Percentiles rank a stretch among this genome's conserved stretches.
Conservation (phyloP, 352 stramenopile genomes). For the Phytopythium montanum region DNA sequence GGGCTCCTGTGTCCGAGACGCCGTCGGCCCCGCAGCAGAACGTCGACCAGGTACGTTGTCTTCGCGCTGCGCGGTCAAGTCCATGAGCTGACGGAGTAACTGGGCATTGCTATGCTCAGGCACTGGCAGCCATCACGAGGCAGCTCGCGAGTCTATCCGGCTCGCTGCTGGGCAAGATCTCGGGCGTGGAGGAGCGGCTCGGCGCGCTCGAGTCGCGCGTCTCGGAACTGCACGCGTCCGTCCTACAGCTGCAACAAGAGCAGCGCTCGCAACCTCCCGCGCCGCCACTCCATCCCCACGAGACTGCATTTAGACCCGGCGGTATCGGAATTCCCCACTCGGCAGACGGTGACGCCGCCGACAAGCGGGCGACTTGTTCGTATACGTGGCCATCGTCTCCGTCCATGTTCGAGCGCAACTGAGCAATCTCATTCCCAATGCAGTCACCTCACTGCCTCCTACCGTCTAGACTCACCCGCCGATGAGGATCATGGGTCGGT, state of each 20-base stretch:
- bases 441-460: not conserved
- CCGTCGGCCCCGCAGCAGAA: not conserved
- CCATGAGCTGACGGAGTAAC: not conserved
- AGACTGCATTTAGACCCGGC: not conserved
- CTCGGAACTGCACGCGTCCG: slow-evolving; percentile 12
- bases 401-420: slow-evolving; percentile 5
- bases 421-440: not conserved
- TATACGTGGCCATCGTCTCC: slow-evolving; percentile 1
- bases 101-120: not conserved
- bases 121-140: slow-evolving; percentile 19
- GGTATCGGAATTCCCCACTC: not conserved
- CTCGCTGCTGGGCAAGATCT: slow-evolving; percentile 31
- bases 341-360: not conserved
- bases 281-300: not conserved
- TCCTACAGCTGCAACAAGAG: not conserved
- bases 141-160: slow-evolving; percentile 30
- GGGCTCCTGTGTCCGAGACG: not conserved
- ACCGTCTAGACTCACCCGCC: slow-evolving; percentile 67
- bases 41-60: not conserved
- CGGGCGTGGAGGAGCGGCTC: slow-evolving; percentile 30
- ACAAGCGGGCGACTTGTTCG: not conserved
- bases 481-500: slow-evolving; percentile 98
- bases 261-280: not conserved
- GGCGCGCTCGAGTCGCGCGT: slow-evolving; percentile 29
- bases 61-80: not conserved